Base-by-base conservation (phyloP, 352 stramenopile species). In the Pilasporangium apinafurcum region DNA sequence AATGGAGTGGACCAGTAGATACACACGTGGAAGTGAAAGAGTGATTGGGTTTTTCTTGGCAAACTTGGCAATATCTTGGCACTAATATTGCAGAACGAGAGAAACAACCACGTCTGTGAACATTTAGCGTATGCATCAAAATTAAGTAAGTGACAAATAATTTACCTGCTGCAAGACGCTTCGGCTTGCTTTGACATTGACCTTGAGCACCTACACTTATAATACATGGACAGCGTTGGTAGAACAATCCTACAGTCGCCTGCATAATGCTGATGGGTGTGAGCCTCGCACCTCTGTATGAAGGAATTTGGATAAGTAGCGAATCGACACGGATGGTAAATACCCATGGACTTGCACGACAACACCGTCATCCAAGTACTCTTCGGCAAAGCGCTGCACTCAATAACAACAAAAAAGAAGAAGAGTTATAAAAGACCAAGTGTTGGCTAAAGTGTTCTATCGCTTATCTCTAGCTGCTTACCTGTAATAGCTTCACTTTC, bases 291-390 rank as follows among this genome's bases (percentile, higher is more conserved):
- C 65, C 37, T 80, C 60, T 10, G 67, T 28, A 40, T 68, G 53
- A 17, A 83, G 59, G 17, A 56, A 54, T 7, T 55, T 47, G 13
- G 41, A 39, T 29, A 84, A 10, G 51, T 69, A 76, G 13, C 65
- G 63, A 4, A 81, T 53, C 14, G 67, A 81, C 21, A 81, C 68
- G 18, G 56, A 50, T 8, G 68, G 63, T 14, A 84, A 43, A 51
- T 84, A 84, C 20, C 71, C 71, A 48, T 84, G 65, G 6, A 84
- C 35, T 17, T 81, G 62, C 31, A 84, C 37, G 14, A 81, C 68
- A 30, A 70, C 35, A 1, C 54, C 46, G 45, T 80, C 61, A 2
- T 18, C 54, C 14, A 72, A 43, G 26, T 40, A 51, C 8, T 30
- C 37, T 1, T 44, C 40, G 5, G 63, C 68, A 44, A 84, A 84